Evolutionary conservation across 768 basidiomycete species (phyloP).

Genomic region (Mycena vulgaris): DNA sequence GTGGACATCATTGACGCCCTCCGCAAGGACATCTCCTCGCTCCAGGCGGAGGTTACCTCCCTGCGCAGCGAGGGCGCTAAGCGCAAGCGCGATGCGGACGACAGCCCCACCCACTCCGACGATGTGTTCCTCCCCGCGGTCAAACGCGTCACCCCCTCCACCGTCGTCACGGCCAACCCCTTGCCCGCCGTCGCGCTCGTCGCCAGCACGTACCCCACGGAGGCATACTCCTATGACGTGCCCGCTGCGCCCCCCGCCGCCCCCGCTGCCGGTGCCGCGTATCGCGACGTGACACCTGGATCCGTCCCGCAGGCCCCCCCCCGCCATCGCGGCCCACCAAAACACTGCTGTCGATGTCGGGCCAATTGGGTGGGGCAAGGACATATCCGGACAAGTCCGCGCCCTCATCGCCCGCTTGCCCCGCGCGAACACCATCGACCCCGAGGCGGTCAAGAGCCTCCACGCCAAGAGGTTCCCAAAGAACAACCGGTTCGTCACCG

Average conservation of each 20-base stretch:
- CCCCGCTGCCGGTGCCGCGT: too few relatives aligned
- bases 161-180: too few relatives aligned
- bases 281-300: neutral
- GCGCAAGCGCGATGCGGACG: too few relatives aligned
- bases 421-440: constrained; percentile 7
- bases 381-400: constrained; percentile 12
- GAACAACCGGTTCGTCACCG: constrained; percentile 14
- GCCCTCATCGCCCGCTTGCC: constrained; percentile 14
- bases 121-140: too few relatives aligned
- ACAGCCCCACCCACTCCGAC: too few relatives aligned
- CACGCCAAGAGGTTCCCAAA: constrained; percentile 13
- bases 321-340: neutral
- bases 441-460: neutral
- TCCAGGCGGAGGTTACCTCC: too few relatives aligned
- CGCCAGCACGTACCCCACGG: too few relatives aligned
- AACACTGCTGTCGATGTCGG: constrained; percentile 2
- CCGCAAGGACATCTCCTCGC: too few relatives aligned
- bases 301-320: neutral
- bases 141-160: too few relatives aligned
- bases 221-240: neutral
- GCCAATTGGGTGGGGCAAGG: constrained; percentile 7
- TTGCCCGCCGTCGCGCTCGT: too few relatives aligned
- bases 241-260: neutral
- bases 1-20: too few relatives aligned
- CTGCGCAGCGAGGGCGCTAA: too few relatives aligned